A percentile compares a stretch with the other conserved stretches of the same genome.
Evolutionary conservation across 805 yeast genomes (phyloP).

Genomic region (Candida gorgasii): DNA sequence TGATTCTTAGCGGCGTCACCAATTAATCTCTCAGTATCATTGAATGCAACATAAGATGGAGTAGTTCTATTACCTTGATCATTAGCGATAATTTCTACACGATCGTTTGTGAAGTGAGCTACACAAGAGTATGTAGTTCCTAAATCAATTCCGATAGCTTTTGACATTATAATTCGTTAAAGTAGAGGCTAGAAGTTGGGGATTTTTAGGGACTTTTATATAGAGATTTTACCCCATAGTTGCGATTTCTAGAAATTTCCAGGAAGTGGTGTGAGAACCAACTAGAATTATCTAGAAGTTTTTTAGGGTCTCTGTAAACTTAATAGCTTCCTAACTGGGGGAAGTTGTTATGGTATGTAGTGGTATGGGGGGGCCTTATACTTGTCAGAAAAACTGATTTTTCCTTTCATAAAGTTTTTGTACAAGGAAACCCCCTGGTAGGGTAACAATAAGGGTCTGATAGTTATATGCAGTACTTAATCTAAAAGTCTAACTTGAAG

Average conservation of each 20-base stretch:
- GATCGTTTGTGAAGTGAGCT: constrained; percentile 66
- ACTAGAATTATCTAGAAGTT: constrained; percentile 7
- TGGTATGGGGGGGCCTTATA: background rate
- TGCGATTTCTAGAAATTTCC: constrained; percentile 19
- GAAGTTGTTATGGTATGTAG: background rate
- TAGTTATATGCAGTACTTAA: no score
- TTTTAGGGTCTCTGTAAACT: no score
- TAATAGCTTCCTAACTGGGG: no score
- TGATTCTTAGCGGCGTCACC: constrained; percentile 99
- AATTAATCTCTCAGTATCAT: constrained; percentile 90
- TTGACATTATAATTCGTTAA: constrained; percentile 13
- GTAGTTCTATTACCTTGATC: constrained; percentile 99
- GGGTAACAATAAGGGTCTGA: no score
- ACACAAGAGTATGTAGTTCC: constrained; percentile 99
- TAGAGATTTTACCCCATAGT: constrained; percentile 7
- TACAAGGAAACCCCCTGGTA: no score
- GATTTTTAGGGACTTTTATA: constrained; percentile 4
- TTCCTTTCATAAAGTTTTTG: no score
- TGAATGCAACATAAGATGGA: constrained; percentile 95
- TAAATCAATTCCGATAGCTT: constrained; percentile 82
- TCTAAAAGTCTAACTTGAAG: no score
- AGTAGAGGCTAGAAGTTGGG: background rate
- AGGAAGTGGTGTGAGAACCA: constrained; percentile 2
- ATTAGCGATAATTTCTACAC: constrained; percentile 94
- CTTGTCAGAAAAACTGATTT: no score